These are phyloP conservation scores for Celoporthe dispersa DNA, from an alignment of 2,329 filamentous ascomycete species.

Conservation along the genomic window DNA sequence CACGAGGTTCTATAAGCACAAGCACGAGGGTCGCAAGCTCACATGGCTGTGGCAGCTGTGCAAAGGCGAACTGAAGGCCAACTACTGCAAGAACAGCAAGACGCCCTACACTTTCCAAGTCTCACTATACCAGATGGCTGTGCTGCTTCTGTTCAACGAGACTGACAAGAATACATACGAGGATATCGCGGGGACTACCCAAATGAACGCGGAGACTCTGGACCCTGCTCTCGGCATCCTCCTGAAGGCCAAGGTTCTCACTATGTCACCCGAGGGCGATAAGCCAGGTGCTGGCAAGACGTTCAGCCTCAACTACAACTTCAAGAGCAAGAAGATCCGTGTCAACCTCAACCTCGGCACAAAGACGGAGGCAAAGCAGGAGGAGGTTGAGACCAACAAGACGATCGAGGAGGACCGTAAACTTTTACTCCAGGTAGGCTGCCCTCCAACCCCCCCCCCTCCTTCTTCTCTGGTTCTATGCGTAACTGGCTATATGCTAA, in stretches of 20 bases:
- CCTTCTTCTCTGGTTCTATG: conserved; percentile 1
- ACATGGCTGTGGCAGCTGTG: conserved; percentile 98
- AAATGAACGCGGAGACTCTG: conserved; percentile 78
- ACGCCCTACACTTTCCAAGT: conserved; percentile 96
- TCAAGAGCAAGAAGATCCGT: conserved; percentile 98
- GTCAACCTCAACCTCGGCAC: conserved; percentile 95
- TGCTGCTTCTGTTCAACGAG: conserved; percentile 93
- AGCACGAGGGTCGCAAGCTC: conserved; percentile 94
- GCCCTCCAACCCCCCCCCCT: conserved; percentile 41
- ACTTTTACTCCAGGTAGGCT: conserved; percentile 83
- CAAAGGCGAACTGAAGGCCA: conserved; percentile 94
- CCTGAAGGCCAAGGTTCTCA: conserved; percentile 89
- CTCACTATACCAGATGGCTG: conserved; percentile 97
- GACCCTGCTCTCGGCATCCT: conserved; percentile 87
- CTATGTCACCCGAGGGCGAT: conserved; percentile 70
- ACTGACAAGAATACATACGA: conserved; percentile 83
- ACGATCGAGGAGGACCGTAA: conserved; percentile 98
- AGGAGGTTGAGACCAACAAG: conserved; percentile 97
- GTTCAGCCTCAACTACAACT: conserved; percentile 88
- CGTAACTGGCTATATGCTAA: conserved; percentile 27
- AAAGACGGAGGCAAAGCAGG: conserved; percentile 94
- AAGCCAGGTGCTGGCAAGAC: conserved; percentile 79
- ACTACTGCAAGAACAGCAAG: conserved; percentile 88
- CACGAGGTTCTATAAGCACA: conserved; percentile 88
- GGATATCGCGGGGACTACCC: conserved; percentile 82